phyloP scores from a whole-genome alignment of 345 rosid genomes.

The Gossypium anomalum region DNA sequence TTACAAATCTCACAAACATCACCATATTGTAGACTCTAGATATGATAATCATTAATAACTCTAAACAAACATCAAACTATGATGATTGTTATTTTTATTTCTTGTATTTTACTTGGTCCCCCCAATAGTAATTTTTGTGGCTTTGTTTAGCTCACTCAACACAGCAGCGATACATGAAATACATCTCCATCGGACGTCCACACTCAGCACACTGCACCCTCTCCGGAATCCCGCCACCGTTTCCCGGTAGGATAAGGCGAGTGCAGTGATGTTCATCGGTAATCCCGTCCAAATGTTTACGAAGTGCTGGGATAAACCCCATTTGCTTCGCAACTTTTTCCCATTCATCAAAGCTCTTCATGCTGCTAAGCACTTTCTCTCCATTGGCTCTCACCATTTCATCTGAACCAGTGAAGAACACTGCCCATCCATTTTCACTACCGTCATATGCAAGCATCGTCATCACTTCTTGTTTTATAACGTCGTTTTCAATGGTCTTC shows the following conservation, averaged over 20 bases:
- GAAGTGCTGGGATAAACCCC: constrained; percentile 51
- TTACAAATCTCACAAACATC: not conserved
- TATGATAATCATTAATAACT: not conserved
- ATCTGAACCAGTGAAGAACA: constrained; percentile 34
- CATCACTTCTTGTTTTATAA: constrained; percentile 51
- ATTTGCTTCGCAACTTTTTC: constrained; percentile 15
- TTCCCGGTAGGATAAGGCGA: constrained; percentile 49
- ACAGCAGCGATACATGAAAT: constrained; percentile 63
- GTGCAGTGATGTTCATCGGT: constrained; percentile 53
- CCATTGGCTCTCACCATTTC: constrained; percentile 53
- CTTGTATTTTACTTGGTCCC: too few relatives aligned
- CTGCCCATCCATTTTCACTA: constrained; percentile 64
- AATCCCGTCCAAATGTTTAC: constrained; percentile 33
- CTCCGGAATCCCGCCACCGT: constrained; percentile 48
- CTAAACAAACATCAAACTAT: too few relatives aligned
- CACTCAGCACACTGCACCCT: constrained; percentile 63
- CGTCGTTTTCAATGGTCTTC: constrained; percentile 35
- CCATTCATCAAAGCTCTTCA: constrained; percentile 35
- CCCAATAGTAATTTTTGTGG: too few relatives aligned
- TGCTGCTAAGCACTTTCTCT: constrained; percentile 21
- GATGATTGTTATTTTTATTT: too few relatives aligned
- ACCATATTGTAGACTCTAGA: not conserved
- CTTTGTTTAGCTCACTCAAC: constrained; percentile 19
- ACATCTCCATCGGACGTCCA: constrained; percentile 57
- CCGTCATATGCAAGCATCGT: constrained; percentile 56